Evolutionary conservation across 2,329 filamentous ascomycete species (phyloP).

Genomic region (Sporothrix euskadiensis): DNA sequence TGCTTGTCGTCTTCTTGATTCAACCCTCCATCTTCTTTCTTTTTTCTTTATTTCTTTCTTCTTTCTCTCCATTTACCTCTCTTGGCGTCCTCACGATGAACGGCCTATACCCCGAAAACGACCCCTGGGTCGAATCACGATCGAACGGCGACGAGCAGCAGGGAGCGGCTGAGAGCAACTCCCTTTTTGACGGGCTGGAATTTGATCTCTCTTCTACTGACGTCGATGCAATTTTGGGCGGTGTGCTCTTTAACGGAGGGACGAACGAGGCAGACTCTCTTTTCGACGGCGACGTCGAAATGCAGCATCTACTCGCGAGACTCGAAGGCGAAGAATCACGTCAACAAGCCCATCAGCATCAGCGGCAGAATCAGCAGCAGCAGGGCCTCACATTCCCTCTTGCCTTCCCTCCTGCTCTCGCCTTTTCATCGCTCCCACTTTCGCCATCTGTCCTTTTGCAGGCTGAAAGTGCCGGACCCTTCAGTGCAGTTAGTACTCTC

Average conservation of each 20-base stretch:
- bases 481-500: slow-evolving; percentile 28
- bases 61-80: neutral
- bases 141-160: neutral
- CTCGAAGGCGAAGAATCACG: neutral
- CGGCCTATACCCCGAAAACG: neutral
- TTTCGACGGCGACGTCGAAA: slow-evolving; percentile 20
- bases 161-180: neutral
- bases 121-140: neutral
- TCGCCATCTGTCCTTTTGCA: slow-evolving; percentile 5
- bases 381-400: neutral
- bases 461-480: neutral
- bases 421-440: neutral
- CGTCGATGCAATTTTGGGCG: neutral
- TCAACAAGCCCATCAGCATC: neutral
- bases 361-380: neutral
- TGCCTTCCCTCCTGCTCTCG: neutral
- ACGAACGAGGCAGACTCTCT: neutral
- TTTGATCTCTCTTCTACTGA: neutral
- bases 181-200: slow-evolving; percentile 15
- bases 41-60: neutral
- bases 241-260: neutral
- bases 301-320: slow-evolving; percentile 26
- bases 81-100: neutral
- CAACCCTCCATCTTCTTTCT: neutral
- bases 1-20: neutral